Conservation (phyloP, 2,329 filamentous ascomycete species). For the Trichophyton mentagrophytes region DNA sequence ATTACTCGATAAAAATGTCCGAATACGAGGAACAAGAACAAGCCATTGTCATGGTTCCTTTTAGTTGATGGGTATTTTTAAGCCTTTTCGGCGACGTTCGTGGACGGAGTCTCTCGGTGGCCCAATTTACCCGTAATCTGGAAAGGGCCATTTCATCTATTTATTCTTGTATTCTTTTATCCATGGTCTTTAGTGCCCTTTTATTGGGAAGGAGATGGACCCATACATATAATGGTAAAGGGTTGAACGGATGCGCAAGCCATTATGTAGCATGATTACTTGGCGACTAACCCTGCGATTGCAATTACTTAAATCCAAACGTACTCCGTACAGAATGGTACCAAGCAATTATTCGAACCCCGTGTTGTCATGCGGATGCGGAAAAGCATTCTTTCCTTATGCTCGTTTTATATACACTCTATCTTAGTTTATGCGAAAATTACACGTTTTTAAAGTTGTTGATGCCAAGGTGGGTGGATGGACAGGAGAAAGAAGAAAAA, state of each 20-base stretch:
- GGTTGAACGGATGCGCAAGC: not conserved
- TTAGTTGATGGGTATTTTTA: not conserved
- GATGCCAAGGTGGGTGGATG: not conserved
- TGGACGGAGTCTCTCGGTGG: not conserved
- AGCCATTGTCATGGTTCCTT: slow-evolving; percentile 1
- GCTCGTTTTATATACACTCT: no score
- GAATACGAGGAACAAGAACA: slow-evolving; percentile 1
- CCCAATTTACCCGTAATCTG: not conserved
- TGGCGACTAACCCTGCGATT: not conserved
- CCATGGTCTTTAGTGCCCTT: no score
- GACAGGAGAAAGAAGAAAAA: not conserved
- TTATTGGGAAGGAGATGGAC: no score
- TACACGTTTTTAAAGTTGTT: slow-evolving; percentile 2
- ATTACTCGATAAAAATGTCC: slow-evolving; percentile 3
- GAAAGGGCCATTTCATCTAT: not conserved
- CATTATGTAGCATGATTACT: not conserved
- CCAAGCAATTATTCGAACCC: not conserved
- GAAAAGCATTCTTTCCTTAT: not conserved
- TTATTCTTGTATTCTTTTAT: not conserved
- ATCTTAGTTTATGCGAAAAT: not conserved
- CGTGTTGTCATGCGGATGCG: not conserved
- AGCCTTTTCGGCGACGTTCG: not conserved
- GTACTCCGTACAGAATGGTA: not conserved
- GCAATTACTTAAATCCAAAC: not conserved
- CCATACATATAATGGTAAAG: not conserved